These are phyloP conservation scores for Blastobotrys capitulatus DNA, from an alignment of 1,139 yeast genomes.

Conservation along the genomic window DNA sequence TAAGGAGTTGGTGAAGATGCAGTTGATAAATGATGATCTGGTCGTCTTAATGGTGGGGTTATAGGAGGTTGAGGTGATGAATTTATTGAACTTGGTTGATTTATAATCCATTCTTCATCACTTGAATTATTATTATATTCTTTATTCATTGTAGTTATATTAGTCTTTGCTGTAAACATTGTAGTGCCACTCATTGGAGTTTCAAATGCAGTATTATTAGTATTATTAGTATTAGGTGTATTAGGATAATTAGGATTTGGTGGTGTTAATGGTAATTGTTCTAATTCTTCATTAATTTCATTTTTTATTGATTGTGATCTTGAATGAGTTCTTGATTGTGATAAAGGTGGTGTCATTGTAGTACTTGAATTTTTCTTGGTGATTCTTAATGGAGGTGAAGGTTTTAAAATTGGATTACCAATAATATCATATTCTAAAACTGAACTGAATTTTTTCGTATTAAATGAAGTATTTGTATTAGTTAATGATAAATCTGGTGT, in stretches of 20 bases:
- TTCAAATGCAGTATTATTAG: background rate
- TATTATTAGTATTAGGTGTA: background rate
- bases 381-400: constrained; percentile 9
- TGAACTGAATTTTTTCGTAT: background rate
- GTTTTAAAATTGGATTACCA: constrained; percentile 2
- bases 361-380: background rate
- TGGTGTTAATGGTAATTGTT: background rate
- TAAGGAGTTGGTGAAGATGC: background rate
- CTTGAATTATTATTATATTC: background rate
- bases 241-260: background rate
- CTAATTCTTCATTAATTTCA: background rate
- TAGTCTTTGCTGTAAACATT: constrained; percentile 1
- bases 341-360: background rate
- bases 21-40: background rate
- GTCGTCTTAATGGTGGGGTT: background rate
- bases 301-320: background rate
- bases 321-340: background rate
- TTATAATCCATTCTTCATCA: background rate
- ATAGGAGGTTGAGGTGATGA: constrained; percentile 1
- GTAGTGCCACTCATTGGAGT: background rate
- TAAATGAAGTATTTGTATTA: background rate
- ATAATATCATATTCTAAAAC: background rate
- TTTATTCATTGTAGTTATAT: background rate
- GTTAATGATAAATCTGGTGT: background rate
- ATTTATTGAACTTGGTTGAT: background rate